A percentile compares a stretch with the other conserved stretches of the same genome.
phyloP scores from a whole-genome alignment of 192 early-diverging fungal genomes.

The Entophlyctis luteolus region DNA sequence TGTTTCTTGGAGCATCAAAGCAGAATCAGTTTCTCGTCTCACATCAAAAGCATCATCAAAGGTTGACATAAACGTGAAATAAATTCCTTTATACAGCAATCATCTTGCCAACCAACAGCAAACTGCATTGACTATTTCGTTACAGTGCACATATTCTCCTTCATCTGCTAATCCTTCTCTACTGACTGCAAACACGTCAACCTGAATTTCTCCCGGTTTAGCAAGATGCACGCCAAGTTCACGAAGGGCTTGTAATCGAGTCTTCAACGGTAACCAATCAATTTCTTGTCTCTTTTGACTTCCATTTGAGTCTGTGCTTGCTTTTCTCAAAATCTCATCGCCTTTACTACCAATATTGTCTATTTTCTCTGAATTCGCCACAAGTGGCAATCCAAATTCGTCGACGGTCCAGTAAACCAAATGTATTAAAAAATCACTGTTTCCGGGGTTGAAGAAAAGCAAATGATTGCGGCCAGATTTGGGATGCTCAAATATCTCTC shows the following conservation, averaged over 20 bases:
- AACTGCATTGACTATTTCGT: constrained; percentile 44
- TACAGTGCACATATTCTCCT: constrained; percentile 42
- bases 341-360: neutral
- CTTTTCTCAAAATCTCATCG: neutral
- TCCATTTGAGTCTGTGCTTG: neutral
- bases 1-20: constrained; percentile 25
- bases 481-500: constrained; percentile 23
- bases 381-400: constrained; percentile 14
- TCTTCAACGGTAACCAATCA: constrained; percentile 7
- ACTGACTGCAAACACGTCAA: constrained; percentile 38
- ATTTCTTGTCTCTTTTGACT: neutral
- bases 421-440: constrained; percentile 49
- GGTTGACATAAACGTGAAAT: no score
- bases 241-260: constrained; percentile 3
- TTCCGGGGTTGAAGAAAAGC: constrained; percentile 44
- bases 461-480: constrained; percentile 34
- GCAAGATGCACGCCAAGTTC: constrained; percentile 13
- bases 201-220: constrained; percentile 20
- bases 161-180: constrained; percentile 43
- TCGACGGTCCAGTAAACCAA: constrained; percentile 28
- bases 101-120: constrained; percentile 39
- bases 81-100: no score
- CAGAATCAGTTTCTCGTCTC: no score
- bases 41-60: no score
- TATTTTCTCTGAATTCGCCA: neutral